Evolutionary conservation across 108 stramenopile species (phyloP).

Genomic region (Epithemia pelagica): DNA sequence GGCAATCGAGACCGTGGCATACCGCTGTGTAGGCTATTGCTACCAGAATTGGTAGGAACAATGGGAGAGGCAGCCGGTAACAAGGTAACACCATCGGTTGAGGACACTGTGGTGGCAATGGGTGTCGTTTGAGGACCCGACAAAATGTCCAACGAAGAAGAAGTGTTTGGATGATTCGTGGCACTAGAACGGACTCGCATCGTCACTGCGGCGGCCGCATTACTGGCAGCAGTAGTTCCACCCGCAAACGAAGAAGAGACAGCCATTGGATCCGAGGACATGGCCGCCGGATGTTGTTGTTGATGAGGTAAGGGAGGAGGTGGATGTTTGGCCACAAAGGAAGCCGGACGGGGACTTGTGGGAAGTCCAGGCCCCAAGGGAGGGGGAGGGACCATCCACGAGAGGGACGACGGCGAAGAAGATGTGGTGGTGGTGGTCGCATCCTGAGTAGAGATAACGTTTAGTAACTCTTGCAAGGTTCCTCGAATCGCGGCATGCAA

Average conservation of each 20-base stretch:
- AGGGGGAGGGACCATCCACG: not conserved
- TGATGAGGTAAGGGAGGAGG: not conserved
- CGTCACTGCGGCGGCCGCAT: not conserved
- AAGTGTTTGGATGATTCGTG: too few relatives aligned
- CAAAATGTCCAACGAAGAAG: not conserved
- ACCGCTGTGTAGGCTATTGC: not conserved
- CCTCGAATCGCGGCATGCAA: conserved; percentile 45
- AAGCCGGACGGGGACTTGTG: not conserved
- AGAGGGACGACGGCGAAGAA: not conserved
- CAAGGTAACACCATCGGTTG: not conserved
- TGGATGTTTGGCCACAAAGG: not conserved
- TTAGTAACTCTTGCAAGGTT: conserved; percentile 40
- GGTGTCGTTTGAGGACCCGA: not conserved
- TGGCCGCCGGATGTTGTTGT: too few relatives aligned
- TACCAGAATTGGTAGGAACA: not conserved
- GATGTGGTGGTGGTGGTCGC: not conserved
- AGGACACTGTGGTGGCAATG: not conserved
- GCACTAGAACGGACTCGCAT: not conserved
- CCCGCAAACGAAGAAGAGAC: too few relatives aligned
- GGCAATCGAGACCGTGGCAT: not conserved
- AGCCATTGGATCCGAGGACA: too few relatives aligned
- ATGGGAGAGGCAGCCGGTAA: not conserved
- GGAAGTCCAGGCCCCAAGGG: not conserved
- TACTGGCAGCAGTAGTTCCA: not conserved
- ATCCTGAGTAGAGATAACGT: not conserved